These are phyloP conservation scores for Trichophyton rubrum DNA, from an alignment of 2,329 filamentous ascomycete genomes.

Conservation along the genomic window DNA sequence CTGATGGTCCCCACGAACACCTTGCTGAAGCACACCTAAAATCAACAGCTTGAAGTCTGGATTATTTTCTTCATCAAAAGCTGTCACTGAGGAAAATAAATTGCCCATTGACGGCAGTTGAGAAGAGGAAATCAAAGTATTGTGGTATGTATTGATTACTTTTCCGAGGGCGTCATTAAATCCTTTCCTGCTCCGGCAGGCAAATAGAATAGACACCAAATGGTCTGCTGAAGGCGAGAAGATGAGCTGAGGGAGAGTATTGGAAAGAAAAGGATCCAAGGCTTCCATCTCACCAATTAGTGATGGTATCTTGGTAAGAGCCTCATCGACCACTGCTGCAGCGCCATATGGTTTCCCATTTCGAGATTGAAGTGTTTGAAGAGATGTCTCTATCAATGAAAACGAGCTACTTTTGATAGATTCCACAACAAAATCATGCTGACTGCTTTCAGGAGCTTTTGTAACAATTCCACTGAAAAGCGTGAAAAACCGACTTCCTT, in stretches of 20 bases:
- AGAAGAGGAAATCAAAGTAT: conserved; percentile 21
- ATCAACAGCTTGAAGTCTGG: conserved; percentile 25
- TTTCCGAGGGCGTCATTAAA: conserved; percentile 30
- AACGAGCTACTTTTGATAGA: conserved; percentile 27
- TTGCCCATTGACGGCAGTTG: conserved; percentile 27
- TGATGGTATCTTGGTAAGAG: conserved; percentile 34
- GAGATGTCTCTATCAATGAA: conserved; percentile 35
- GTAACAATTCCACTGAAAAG: conserved; percentile 36
- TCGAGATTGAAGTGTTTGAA: conserved; percentile 39
- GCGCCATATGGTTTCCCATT: conserved; percentile 58
- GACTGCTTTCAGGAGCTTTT: conserved; percentile 16
- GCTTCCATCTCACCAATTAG: conserved; percentile 30
- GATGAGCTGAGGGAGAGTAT: conserved; percentile 48
- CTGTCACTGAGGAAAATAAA: conserved; percentile 27
- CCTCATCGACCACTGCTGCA: conserved; percentile 44
- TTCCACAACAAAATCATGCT: conserved; percentile 20
- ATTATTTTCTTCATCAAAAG: conserved; percentile 26
- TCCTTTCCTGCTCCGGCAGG: conserved; percentile 36
- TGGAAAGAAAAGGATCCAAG: conserved; percentile 42
- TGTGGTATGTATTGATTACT: conserved; percentile 25
- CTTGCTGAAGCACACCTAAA: conserved; percentile 25
- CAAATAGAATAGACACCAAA: conserved; percentile 53
- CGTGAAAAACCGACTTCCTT: conserved; percentile 56
- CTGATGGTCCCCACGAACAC: conserved; percentile 24
- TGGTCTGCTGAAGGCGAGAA: conserved; percentile 56